phyloP scores from a whole-genome alignment of 2,329 filamentous ascomycete genomes.

The Coniochaeta ligniaria region DNA sequence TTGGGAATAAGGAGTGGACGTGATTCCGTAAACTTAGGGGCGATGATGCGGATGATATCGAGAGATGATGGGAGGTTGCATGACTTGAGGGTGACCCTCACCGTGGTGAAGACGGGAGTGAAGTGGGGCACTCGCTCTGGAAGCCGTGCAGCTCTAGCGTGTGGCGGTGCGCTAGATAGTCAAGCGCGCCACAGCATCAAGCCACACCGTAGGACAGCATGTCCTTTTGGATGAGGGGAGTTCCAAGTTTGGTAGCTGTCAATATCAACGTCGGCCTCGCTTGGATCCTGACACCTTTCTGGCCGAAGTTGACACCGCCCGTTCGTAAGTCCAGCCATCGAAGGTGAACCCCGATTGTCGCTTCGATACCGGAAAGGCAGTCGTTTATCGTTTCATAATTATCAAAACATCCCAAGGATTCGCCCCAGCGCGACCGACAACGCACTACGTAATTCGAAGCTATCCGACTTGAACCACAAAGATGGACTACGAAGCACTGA shows the following conservation, averaged over 20 bases:
- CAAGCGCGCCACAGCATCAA: neutral
- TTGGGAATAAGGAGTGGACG: neutral
- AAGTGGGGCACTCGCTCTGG: neutral
- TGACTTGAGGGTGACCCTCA: neutral
- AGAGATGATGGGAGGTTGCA: neutral
- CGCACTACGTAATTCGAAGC: neutral
- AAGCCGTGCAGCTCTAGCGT: neutral
- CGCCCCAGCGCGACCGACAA: neutral
- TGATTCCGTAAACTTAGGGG: neutral
- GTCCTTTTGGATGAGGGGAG: conserved; percentile 5
- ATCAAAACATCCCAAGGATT: neutral
- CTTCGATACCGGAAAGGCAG: neutral
- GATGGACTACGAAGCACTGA: conserved; percentile 91
- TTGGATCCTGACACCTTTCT: conserved; percentile 2
- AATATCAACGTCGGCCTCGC: conserved; percentile 1
- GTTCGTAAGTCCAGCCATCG: neutral
- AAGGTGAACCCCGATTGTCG: neutral
- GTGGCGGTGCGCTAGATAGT: neutral
- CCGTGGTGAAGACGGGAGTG: neutral
- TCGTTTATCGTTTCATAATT: neutral
- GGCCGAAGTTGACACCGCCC: neutral
- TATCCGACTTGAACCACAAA: neutral
- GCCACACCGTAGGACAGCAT: conserved; percentile 4
- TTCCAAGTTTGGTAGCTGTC: neutral
- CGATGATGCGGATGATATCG: neutral